Base-by-base conservation (phyloP, 805 yeast species). In the Candida boleticola region DNA sequence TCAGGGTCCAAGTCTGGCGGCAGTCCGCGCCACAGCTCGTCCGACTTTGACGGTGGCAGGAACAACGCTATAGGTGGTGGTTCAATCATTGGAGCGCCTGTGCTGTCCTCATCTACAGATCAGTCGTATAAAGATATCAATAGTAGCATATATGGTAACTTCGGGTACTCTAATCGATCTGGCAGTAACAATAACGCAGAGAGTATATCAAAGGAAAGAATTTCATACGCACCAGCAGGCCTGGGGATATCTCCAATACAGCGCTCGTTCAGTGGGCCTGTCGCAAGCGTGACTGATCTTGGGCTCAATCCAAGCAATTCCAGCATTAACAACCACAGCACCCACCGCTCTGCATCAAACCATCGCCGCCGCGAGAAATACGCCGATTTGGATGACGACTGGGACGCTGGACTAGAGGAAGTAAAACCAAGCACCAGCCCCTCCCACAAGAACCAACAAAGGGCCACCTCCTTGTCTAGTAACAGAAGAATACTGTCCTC, bases 341-440 rank as follows among this genome's bases (percentile, higher is more conserved):
- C 14, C 26, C 36, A 21, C 16, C 36, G 36, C 6, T 22, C 34
- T 26, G 26, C 19, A 9, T 26, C 30, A 3, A 14, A 10, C 29
- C 36, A 21, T n/a, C 49, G 54, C 14, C 26, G 36, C 9, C 22
- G 37, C 31, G 30, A n/a, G 18, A 50, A 63, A 43, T 84, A 83
- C 55, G 69, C 80, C 34, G 96, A 89, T 57, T 66, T 83, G 43
- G 96, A 89, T 58, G 95, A 86, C 52, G 97, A 89, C 61, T 89
- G 97, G 97, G 92, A 89, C 60, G 95, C 79, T 16, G 72, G 63
- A 16, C 51, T 92, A 10, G 83, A 81, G 34, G 81, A 61, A 31
- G 25, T 33, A 6, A 19, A 33, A 4, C 29, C 27, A 6, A 16
- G 13, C 3, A 21, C 5, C n/a, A 14, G 20, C 10, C 36, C 17